These are phyloP conservation scores for Pleurotus pulmonarius DNA, from an alignment of 768 basidiomycete species.

Conservation along the genomic window DNA sequence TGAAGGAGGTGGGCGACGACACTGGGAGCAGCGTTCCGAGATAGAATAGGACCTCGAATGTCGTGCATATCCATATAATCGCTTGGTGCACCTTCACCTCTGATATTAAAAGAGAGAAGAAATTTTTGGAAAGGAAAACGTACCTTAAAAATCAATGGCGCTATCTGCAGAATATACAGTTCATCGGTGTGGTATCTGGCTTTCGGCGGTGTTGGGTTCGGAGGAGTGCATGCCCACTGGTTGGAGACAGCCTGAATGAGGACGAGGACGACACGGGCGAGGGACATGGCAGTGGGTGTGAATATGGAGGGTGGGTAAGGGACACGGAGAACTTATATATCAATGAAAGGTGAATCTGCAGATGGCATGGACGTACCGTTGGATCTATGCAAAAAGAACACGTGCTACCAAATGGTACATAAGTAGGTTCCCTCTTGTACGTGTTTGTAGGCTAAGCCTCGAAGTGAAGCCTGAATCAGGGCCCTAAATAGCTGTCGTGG, in stretches of 20 bases:
- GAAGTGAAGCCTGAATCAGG: too few relatives aligned
- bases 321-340: slow-evolving; percentile 15
- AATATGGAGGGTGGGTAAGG: not conserved
- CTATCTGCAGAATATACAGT: slow-evolving; percentile 49
- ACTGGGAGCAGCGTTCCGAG: slow-evolving; percentile 25
- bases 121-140: not conserved
- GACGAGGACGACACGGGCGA: slow-evolving; percentile 43
- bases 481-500: not conserved
- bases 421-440: too few relatives aligned
- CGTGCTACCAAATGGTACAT: not conserved
- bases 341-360: not conserved
- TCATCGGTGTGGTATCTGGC: slow-evolving; percentile 51
- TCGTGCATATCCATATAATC: slow-evolving; percentile 46
- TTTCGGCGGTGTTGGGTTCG: slow-evolving; percentile 49
- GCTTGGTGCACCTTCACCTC: slow-evolving; percentile 40
- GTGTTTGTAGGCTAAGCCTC: too few relatives aligned
- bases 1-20: slow-evolving; percentile 28
- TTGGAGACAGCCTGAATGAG: slow-evolving; percentile 46
- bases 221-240: slow-evolving; percentile 51
- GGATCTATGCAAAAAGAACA: not conserved
- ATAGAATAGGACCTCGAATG: slow-evolving; percentile 46
- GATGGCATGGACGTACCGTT: not conserved
- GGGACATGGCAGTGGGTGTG: slow-evolving; percentile 35
- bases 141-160: slow-evolving; percentile 55
- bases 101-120: not conserved